Base-by-base conservation (phyloP, 2,329 filamentous ascomycete genomes). In the Arachnopeziza araneosa region DNA sequence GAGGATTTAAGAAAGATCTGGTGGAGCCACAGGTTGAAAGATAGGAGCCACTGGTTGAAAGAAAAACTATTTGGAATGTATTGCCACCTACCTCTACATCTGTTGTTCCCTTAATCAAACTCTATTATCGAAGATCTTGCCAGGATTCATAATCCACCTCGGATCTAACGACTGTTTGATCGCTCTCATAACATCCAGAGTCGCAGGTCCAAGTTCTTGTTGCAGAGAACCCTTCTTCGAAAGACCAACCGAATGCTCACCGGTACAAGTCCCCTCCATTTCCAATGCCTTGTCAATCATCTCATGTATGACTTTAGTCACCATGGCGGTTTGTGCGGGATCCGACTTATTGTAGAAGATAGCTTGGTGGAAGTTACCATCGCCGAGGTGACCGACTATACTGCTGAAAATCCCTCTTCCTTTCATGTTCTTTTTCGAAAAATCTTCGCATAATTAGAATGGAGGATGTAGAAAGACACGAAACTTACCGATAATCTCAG, bases 211-310 rank as follows among this genome's bases (percentile, higher is more conserved):
- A 23, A 96, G 82, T 73, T 96, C 92, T 71, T 88, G 86, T 36
- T 90, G 74, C 52, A 96, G 77, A 19, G 84, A 89, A 56, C 85
- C 83, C 76, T 95, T 96, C 76, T 96, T 96, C 14, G 90, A 90
- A 73, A 93, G 83, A 23, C 91, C 92, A 63, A 96, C 82, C 1
- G 89, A 88, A 73, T 96, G 91, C 74, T 96, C 92, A 44, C 91
- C 91, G 1, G 91, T 95, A 73, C 90, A 93, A 1, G 92, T 96
- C 1, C 92, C 91, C 62, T 96, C 92, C 92, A 96, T 96, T 63
- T 93, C 90, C 19, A 96, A 75, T 1, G 91, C 93, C 17, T 90
- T 83, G 67, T 89, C 83, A 21, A 96, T 90, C 91, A 96, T 96
- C 66, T 90, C 87, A 69, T 93, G 84, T 48, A 96, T 90, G 63